These are phyloP conservation scores for Eutrema japonicum DNA, from an alignment of 345 rosid species.

Conservation along the genomic window DNA sequence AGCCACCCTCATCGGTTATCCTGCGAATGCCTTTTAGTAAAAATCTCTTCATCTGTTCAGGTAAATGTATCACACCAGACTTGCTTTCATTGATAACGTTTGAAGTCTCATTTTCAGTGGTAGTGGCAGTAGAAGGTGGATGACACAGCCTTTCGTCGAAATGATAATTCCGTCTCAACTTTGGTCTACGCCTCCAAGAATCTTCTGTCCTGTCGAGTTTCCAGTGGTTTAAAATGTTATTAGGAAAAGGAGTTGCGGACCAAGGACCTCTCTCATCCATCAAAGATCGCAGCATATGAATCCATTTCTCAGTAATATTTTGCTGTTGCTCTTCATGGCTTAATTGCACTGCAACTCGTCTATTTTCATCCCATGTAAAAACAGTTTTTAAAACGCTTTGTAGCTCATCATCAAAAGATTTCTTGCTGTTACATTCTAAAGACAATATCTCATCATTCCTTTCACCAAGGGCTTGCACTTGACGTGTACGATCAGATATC, in stretches of 20 bases:
- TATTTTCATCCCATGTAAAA: conserved; percentile 78
- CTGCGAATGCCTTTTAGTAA: conserved; percentile 78
- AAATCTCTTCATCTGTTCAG: conserved; percentile 96
- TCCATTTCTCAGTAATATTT: conserved; percentile 92
- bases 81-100: conserved; percentile 56
- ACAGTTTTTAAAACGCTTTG: conserved; percentile 60
- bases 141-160: conserved; percentile 83
- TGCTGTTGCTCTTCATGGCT: conserved; percentile 86
- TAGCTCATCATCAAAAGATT: conserved; percentile 81
- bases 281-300: conserved; percentile 88
- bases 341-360: conserved; percentile 72
- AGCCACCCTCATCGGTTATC: conserved; percentile 81
- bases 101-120: conserved; percentile 53
- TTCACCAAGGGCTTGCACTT: conserved; percentile 66
- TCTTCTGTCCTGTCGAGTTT: conserved; percentile 98
- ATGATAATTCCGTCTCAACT: conserved; percentile 87
- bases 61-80: conserved; percentile 80
- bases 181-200: conserved; percentile 91
- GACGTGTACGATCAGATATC: conserved; percentile 69
- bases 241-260: conserved; percentile 96
- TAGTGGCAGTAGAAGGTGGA: conserved; percentile 56
- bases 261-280: conserved; percentile 99
- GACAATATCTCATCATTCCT: conserved; percentile 65
- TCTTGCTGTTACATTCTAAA: conserved; percentile 56
- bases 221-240: conserved; percentile 71